Conservation (phyloP, 331 rosid species). For the Spiraea crenata region DNA sequence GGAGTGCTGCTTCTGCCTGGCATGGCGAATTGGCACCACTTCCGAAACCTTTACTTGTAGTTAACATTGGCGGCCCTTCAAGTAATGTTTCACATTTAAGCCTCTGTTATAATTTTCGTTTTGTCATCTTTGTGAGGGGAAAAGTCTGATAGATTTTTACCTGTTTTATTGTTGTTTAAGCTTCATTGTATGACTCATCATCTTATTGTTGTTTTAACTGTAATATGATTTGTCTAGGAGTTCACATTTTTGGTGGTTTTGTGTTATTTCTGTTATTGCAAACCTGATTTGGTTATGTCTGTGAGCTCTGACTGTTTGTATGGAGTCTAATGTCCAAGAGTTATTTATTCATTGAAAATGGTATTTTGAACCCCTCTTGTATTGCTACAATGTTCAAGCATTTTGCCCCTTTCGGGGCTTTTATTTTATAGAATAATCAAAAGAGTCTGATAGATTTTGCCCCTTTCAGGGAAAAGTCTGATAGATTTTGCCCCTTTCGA, state of each 20-base stretch:
- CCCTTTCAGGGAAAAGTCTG: background rate
- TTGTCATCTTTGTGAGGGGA: conserved; percentile 5
- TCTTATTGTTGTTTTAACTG: too few species aligned
- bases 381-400: background rate
- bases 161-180: background rate
- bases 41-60: conserved; percentile 86
- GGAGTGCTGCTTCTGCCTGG: conserved; percentile 75
- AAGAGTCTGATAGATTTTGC: background rate
- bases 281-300: background rate
- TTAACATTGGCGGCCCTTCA: conserved; percentile 83
- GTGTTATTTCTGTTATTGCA: background rate
- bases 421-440: background rate
- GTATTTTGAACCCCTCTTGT: background rate
- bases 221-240: background rate
- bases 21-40: conserved; percentile 62
- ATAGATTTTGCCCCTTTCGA: too few species aligned
- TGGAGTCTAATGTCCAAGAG: background rate
- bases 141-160: background rate
- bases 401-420: conserved; percentile 3
- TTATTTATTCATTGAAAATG: conserved; percentile 1
- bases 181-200: background rate
- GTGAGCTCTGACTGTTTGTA: background rate
- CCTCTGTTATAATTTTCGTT: conserved; percentile 1
- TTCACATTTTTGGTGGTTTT: background rate
- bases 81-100: conserved; percentile 38